Conservation (phyloP, 805 yeast genomes). For the Wickerhamomyces kurtzmanii region DNA sequence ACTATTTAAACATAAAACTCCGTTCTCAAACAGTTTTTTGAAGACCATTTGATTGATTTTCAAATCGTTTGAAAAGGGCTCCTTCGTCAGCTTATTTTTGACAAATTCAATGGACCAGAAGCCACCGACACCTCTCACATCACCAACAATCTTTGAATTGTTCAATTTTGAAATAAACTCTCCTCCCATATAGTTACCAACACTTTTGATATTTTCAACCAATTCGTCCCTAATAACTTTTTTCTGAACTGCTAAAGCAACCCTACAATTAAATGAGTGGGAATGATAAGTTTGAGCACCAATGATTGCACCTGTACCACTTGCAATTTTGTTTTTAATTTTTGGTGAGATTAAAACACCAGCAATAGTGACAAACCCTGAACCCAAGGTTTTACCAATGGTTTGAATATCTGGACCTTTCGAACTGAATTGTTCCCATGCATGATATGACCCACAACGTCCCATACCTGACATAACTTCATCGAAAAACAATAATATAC, state of each 20-base stretch:
- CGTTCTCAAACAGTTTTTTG: too few species aligned
- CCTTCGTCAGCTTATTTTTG: conserved; percentile 39
- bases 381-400: conserved; percentile 38
- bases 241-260: conserved; percentile 35
- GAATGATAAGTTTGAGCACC: conserved; percentile 46
- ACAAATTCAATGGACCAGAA: conserved; percentile 52
- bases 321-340: conserved; percentile 24
- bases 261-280: conserved; percentile 35
- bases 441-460: conserved; percentile 36
- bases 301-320: conserved; percentile 28
- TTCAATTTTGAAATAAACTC: conserved; percentile 24
- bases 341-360: conserved; percentile 33
- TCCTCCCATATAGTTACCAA: conserved; percentile 32
- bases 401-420: conserved; percentile 36
- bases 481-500: conserved; percentile 37
- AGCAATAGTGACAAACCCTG: conserved; percentile 40
- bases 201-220: conserved; percentile 30
- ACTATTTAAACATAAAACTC: conserved; percentile 28
- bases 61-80: conserved; percentile 28
- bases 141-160: conserved; percentile 35
- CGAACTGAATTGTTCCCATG: conserved; percentile 33
- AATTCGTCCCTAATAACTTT: conserved; percentile 23
- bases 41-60: conserved; percentile 26
- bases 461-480: conserved; percentile 55
- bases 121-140: conserved; percentile 54